Percentiles rank a stretch among this genome's conserved stretches.
These are phyloP conservation scores for Taphrina flavorubra DNA, from an alignment of 1,139 yeast genomes.

Conservation along the genomic window DNA sequence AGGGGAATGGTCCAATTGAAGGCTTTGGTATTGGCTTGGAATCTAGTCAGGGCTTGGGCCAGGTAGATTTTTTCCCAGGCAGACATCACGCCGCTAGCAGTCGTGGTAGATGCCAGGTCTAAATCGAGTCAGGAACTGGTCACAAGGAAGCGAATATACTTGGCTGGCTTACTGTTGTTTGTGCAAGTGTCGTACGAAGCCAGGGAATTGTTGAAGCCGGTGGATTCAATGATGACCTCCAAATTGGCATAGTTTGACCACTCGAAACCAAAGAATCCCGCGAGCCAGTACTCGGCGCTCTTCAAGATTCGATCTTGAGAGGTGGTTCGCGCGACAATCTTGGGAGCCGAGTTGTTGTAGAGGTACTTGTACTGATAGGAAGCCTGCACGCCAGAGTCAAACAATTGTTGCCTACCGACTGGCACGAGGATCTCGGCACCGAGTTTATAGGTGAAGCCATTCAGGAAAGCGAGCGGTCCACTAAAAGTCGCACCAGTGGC, in stretches of 20 bases:
- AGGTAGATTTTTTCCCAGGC: slow-evolving; percentile 21
- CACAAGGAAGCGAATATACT: too few relatives aligned
- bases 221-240: slow-evolving; percentile 19
- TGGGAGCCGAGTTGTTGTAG: neutral
- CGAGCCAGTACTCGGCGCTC: slow-evolving; percentile 25
- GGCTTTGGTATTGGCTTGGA: slow-evolving; percentile 12
- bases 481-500: slow-evolving; percentile 6
- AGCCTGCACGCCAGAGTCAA: slow-evolving; percentile 28
- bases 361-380: slow-evolving; percentile 18
- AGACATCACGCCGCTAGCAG: neutral
- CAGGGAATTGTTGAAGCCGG: slow-evolving; percentile 28
- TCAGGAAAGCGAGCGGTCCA: slow-evolving; percentile 27
- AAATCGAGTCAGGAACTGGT: too few relatives aligned
- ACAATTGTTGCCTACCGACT: slow-evolving; percentile 23
- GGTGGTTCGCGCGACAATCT: slow-evolving; percentile 25
- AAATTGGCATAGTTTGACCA: slow-evolving; percentile 13
- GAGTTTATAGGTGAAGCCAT: slow-evolving; percentile 24
- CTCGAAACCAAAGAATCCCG: slow-evolving; percentile 28
- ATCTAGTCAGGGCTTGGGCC: slow-evolving; percentile 2
- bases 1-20: slow-evolving; percentile 21
- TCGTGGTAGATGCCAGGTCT: neutral
- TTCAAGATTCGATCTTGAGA: slow-evolving; percentile 19
- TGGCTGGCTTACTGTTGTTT: slow-evolving; percentile 6
- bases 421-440: slow-evolving; percentile 24
- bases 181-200: slow-evolving; percentile 19